Evolutionary conservation across 768 basidiomycete genomes (phyloP), one percentile per base, ranked within the genome.

Genomic region (Kwoniella botswanensis): DNA sequence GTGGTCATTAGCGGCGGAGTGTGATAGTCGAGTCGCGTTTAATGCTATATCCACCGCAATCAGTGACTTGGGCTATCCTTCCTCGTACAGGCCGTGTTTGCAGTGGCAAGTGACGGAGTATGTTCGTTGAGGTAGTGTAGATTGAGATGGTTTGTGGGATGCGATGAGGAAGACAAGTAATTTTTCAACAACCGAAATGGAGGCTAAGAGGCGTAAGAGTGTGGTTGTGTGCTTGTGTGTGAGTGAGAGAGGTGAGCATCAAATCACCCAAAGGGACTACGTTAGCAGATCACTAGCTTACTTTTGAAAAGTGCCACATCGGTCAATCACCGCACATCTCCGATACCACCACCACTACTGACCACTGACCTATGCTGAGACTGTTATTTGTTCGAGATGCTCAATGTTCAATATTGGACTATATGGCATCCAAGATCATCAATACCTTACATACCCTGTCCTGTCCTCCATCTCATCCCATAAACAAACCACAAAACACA

Each of bases 1-100:
- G 26, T 57, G 24, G 65, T 56, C 65, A 65, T 65, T 11, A 42
- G 65, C 65, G 65, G 65, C 55, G 42, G 46, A 24, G 35, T 50
- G 7, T 15, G 11, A 58, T 15, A 58, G 57, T 18, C 46, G 12
- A 58, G 57, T 58, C 57, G 57, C 57, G 57, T 58, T 29, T 24
- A 24, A 18, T 24, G 46, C 46, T 13, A 50, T 50, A 50, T 50
- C 46, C 35, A 35, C 50, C 15, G 50, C n/a, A 52, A 52, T 24
- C n/a, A 56, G 11, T 56, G 17, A 24, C n/a, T 24, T 24, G 12
- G 55, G 55, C n/a, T 12, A n/a, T 12, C 12, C 24, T 24, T 24
- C 55, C 22, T 24, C 55, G 18, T 35, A 35, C 35, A 35, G 35
- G 35, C 35, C 35, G 35, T 50, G 46, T 2, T 50, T 50, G 46